Percentiles rank a stretch among this genome's conserved stretches.
phyloP scores from a whole-genome alignment of 2,329 filamentous ascomycete genomes.

The Pestalotiopsis sp. region DNA sequence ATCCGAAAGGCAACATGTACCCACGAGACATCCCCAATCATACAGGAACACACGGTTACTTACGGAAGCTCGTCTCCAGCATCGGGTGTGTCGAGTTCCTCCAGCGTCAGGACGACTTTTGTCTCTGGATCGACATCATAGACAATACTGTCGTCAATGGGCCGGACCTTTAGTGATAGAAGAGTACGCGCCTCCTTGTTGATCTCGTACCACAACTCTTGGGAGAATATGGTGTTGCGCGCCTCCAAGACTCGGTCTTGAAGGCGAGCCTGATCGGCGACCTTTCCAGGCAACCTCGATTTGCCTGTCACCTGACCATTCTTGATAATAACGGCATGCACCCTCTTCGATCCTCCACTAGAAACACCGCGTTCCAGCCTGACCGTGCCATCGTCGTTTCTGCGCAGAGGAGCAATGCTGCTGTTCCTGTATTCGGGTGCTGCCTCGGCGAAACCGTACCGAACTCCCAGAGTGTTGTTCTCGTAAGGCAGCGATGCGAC shows the following conservation, averaged over 20 bases:
- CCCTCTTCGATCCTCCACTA: constrained; percentile 54
- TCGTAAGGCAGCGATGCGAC: constrained; percentile 77
- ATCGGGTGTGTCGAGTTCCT: constrained; percentile 56
- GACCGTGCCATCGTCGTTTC: constrained; percentile 74
- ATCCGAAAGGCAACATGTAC: too few species aligned
- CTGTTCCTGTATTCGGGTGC: constrained; percentile 63
- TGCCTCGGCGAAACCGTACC: constrained; percentile 85
- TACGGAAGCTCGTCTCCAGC: constrained; percentile 32
- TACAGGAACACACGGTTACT: too few species aligned
- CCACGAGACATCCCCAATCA: too few species aligned
- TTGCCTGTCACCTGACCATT: constrained; percentile 61
- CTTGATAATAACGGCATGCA: constrained; percentile 69
- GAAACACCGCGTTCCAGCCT: constrained; percentile 67
- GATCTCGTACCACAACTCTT: constrained; percentile 90
- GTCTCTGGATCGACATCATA: constrained; percentile 55
- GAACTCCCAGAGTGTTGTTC: constrained; percentile 75
- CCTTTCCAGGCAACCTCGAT: constrained; percentile 52
- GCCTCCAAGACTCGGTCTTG: constrained; percentile 74
- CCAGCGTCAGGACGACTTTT: constrained; percentile 69
- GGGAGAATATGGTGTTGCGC: constrained; percentile 77
- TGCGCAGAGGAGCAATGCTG: constrained; percentile 79
- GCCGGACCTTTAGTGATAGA: constrained; percentile 69
- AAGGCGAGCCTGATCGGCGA: constrained; percentile 60
- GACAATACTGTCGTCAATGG: constrained; percentile 59
- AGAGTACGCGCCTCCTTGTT: constrained; percentile 78